phyloP scores from a whole-genome alignment of 1,284 basidiomycete genomes.

The Volvariella surrecta region DNA sequence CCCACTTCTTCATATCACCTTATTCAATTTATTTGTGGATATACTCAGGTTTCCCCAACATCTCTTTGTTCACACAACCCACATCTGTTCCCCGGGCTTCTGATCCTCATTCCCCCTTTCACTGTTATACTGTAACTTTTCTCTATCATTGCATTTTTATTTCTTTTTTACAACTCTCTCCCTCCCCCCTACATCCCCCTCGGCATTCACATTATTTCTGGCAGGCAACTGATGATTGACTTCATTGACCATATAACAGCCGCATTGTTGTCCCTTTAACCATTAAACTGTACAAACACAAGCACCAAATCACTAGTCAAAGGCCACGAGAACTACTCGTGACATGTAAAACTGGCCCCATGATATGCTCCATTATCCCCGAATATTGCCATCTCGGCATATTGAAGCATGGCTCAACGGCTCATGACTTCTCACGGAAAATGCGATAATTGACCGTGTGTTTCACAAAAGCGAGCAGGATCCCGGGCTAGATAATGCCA shows the following conservation, averaged over 20 bases:
- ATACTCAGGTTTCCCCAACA: neutral
- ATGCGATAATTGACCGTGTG: too few species aligned
- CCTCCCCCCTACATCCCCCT: neutral
- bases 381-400: too few species aligned
- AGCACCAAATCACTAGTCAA: neutral
- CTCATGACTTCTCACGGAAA: too few species aligned
- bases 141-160: slow-evolving; percentile 2
- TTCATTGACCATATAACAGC: neutral
- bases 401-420: too few species aligned
- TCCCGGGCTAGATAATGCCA: neutral
- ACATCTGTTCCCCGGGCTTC: slow-evolving; percentile 1
- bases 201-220: slow-evolving; percentile 1
- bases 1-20: neutral
- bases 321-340: neutral
- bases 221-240: neutral
- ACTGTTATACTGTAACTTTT: slow-evolving; percentile 3
- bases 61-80: slow-evolving; percentile 3
- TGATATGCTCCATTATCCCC: neutral
- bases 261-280: neutral
- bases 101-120: slow-evolving; percentile 4
- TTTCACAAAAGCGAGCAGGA: neutral
- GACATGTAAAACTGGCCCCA: neutral
- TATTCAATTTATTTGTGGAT: slow-evolving; percentile 1
- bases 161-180: slow-evolving; percentile 3
- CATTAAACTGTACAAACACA: neutral